Evolutionary conservation across 2,329 filamentous ascomycete species (phyloP), one percentile per base, ranked within the genome.

Genomic region (Phialophora chinensis): DNA sequence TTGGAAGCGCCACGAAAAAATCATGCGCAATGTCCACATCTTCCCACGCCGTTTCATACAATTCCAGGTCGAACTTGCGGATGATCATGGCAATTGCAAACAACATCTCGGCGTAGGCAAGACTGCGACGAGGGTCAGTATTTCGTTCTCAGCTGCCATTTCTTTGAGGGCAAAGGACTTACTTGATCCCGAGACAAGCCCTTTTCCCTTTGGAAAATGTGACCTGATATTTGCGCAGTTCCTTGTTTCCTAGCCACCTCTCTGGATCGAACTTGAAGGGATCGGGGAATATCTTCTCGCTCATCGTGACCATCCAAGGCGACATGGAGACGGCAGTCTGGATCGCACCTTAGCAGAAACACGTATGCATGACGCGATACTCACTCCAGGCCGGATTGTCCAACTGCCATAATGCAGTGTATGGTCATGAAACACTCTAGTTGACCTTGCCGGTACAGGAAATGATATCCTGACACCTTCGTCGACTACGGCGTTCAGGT

Each of bases 161-260:
- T 20, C 29, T 14, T 20, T 20, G 53, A 8, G 53, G 4, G 20
- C n/a, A 17, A 35, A 4, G 4, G 53, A 35, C 53, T 35, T 17
- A 55, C 53, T 83, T 80, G 52, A 80, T 80, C n/a, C 83, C 83
- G 14, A 81, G 74, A 68, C 83, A 85, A 72, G 79, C 78, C 27
- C 82, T 74, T 4, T 75, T 79, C 0, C 82, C 82, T 44, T 74
- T 76, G 44, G 74, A 74, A 63, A 82, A 82, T 0, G 76, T 66
- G 17, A 81, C 74, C 29, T 80, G 62, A 61, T 77, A 80, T 33
- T 77, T 73, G 8, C 79, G 69, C 11, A 67, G 58, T 6, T 60
- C 38, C 27, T 65, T 63, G 60, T 65, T 65, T 14, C 65, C 66
- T 17, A 78, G 69, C 76, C 78, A 81, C 60, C 79, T 73, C 14